Conservation (phyloP, 192 early-diverging fungal genomes). For the Funneliformis mosseae region DNA sequence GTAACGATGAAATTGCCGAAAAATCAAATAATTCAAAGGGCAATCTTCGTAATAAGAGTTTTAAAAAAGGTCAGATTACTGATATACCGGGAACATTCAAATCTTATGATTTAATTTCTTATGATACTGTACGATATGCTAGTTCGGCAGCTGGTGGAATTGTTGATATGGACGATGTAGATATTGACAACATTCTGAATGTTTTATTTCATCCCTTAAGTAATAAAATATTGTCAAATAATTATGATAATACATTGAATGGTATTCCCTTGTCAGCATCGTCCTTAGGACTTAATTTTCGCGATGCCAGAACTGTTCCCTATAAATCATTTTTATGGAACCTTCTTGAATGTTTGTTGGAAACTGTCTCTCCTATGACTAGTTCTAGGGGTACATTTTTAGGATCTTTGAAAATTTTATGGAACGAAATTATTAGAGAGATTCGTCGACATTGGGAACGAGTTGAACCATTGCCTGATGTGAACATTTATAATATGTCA, state of each 20-base stretch:
- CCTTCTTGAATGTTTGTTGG: slow-evolving; percentile 47
- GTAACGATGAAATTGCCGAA: slow-evolving; percentile 34
- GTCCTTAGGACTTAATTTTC: slow-evolving; percentile 47
- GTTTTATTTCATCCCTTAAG: slow-evolving; percentile 41
- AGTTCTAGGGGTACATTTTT: slow-evolving; percentile 56
- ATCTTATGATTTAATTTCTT: slow-evolving; percentile 4
- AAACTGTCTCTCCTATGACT: slow-evolving; percentile 46
- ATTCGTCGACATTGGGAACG: slow-evolving; percentile 69
- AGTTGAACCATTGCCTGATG: slow-evolving; percentile 51
- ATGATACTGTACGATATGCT: not conserved
- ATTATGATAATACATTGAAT: not conserved
- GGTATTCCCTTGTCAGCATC: slow-evolving; percentile 38
- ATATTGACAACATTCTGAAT: slow-evolving; percentile 51
- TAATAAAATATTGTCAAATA: not conserved
- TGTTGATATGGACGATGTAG: slow-evolving; percentile 41
- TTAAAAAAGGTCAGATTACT: not conserved
- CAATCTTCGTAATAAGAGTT: not conserved
- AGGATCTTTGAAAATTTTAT: slow-evolving; percentile 69
- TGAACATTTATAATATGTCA: slow-evolving; percentile 40
- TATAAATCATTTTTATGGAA: slow-evolving; percentile 60
- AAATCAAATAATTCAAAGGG: slow-evolving; percentile 23
- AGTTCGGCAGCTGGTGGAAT: slow-evolving; percentile 15
- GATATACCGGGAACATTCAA: slow-evolving; percentile 30
- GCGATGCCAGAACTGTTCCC: slow-evolving; percentile 48
- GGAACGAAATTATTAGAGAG: slow-evolving; percentile 64